Conservation (phyloP, 2,329 filamentous ascomycete genomes). For the Diaporthe citri region DNA sequence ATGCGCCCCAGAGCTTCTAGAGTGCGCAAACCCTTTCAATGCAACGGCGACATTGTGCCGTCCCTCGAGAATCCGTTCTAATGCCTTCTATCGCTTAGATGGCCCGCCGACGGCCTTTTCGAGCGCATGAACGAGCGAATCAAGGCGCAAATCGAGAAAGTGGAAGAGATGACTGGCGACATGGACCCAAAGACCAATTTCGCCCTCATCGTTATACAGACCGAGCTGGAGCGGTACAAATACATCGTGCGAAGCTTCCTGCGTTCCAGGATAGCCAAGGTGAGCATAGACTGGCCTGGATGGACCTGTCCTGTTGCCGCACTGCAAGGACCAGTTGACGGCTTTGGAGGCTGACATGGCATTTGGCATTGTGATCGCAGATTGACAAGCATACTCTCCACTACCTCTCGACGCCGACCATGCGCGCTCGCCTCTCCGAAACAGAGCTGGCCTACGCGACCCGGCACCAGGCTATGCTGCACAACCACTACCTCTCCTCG, state of each 20-base stretch:
- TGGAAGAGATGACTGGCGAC: conserved; percentile 76
- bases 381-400: conserved; percentile 83
- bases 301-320: conserved; percentile 6
- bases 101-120: conserved; percentile 80
- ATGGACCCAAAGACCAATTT: conserved; percentile 95
- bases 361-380: conserved; percentile 52
- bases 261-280: conserved; percentile 88
- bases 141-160: conserved; percentile 54
- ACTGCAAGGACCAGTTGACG: not conserved
- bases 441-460: conserved; percentile 86
- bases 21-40: conserved; percentile 62
- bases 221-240: conserved; percentile 94
- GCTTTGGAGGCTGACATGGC: conserved; percentile 27
- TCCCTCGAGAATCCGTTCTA: not conserved
- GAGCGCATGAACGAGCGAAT: conserved; percentile 80
- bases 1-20: conserved; percentile 87
- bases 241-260: conserved; percentile 88
- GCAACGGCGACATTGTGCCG: conserved; percentile 42
- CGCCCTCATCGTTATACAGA: conserved; percentile 93
- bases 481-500: conserved; percentile 85
- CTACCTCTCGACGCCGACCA: conserved; percentile 70
- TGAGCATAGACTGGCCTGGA: conserved; percentile 54
- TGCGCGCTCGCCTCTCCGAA: conserved; percentile 76
- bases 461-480: conserved; percentile 85
- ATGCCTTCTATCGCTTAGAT: conserved; percentile 54